Percentiles rank a stretch among this genome's conserved stretches.
Conservation (phyloP, 768 basidiomycete genomes). For the Russula foetens region DNA sequence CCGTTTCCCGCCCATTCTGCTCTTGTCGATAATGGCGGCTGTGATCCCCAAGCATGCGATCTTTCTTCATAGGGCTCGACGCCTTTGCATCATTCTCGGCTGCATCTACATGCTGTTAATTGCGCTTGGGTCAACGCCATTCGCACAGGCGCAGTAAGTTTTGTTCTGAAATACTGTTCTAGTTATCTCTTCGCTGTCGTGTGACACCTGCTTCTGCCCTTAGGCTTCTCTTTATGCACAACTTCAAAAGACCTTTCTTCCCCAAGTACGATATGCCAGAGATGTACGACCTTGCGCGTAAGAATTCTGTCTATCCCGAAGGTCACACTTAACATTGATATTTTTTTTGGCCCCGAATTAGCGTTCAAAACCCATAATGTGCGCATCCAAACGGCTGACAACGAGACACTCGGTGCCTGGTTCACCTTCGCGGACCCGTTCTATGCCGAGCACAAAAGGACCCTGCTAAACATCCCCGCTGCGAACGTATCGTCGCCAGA, state of each 20-base stretch:
- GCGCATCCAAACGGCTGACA: conserved; percentile 64
- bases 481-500: conserved; percentile 20
- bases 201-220: conserved; percentile 25
- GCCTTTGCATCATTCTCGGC: conserved; percentile 33
- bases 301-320: conserved; percentile 21
- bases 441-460: conserved; percentile 29
- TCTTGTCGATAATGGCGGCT: not conserved
- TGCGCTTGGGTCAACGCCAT: conserved; percentile 47
- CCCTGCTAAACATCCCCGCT: conserved; percentile 34
- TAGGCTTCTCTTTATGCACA: conserved; percentile 59
- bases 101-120: conserved; percentile 45
- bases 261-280: conserved; percentile 65
- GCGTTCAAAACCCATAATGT: conserved; percentile 60
- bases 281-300: conserved; percentile 75
- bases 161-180: not conserved
- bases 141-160: conserved; percentile 62
- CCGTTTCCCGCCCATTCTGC: not conserved
- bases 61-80: conserved; percentile 25
- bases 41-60: not conserved
- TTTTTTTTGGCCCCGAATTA: not conserved
- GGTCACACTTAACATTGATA: not conserved
- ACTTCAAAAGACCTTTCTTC: conserved; percentile 51
- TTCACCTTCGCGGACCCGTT: conserved; percentile 63
- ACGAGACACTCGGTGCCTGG: conserved; percentile 82
- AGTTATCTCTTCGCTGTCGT: not conserved